Evolutionary conservation across 805 yeast genomes (phyloP).

Genomic region (Candida ficus): DNA sequence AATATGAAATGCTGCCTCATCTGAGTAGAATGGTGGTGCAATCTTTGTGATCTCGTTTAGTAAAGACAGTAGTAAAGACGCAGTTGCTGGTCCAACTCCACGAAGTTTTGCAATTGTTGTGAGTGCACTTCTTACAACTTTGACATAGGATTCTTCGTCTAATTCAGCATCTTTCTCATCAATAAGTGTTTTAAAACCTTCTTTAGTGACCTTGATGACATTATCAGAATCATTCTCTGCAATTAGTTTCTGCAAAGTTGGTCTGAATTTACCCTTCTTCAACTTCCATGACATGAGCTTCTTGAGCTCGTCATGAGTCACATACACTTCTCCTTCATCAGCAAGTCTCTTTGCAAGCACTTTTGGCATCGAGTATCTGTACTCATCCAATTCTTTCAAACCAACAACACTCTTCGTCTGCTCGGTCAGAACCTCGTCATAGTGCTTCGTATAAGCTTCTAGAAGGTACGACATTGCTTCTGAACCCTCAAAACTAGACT

Average conservation of each 20-base stretch:
- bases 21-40: conserved; percentile 26
- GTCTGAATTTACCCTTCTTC: conserved; percentile 25
- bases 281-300: conserved; percentile 25
- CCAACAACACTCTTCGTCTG: neutral
- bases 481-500: no score
- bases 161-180: neutral
- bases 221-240: conserved; percentile 15
- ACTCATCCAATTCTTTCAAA: conserved; percentile 16
- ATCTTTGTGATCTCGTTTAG: conserved; percentile 9
- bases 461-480: no score
- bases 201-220: conserved; percentile 9
- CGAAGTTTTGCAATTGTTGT: conserved; percentile 10
- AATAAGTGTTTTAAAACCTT: conserved; percentile 12
- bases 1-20: conserved; percentile 19
- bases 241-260: conserved; percentile 20
- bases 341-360: conserved; percentile 8
- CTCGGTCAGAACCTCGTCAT: neutral
- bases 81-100: conserved; percentile 28
- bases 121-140: conserved; percentile 10
- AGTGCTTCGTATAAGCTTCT: neutral
- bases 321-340: neutral
- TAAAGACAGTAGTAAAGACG: conserved; percentile 20
- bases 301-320: conserved; percentile 18
- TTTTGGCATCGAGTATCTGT: conserved; percentile 15
- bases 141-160: conserved; percentile 10